Evolutionary conservation across 2,329 filamentous ascomycete species (phyloP).

Genomic region (Paracorniculantispora psalliotae): DNA sequence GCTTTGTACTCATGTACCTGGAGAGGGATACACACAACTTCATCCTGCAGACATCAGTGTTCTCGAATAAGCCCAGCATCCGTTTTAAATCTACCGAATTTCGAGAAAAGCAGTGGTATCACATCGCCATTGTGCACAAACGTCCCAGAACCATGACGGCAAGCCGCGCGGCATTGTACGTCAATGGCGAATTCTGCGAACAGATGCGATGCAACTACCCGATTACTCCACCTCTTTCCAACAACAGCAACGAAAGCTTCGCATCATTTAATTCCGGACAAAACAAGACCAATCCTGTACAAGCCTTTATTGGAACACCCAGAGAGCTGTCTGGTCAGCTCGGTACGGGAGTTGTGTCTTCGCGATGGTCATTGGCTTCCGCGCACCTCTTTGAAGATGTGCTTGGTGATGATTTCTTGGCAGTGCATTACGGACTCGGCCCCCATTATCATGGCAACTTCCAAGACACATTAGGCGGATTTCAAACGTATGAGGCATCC

Average conservation of each 20-base stretch:
- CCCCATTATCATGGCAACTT: slow-evolving; percentile 93
- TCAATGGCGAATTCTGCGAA: slow-evolving; percentile 91
- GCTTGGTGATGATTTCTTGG: slow-evolving; percentile 84
- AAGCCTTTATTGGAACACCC: slow-evolving; percentile 91
- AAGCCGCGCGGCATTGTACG: slow-evolving; percentile 80
- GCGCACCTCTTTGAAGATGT: slow-evolving; percentile 85
- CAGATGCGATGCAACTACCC: slow-evolving; percentile 89
- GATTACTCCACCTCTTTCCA: slow-evolving; percentile 61
- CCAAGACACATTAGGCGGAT: slow-evolving; percentile 90
- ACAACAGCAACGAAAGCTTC: slow-evolving; percentile 61
- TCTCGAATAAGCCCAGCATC: slow-evolving; percentile 79
- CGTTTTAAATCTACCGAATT: slow-evolving; percentile 85
- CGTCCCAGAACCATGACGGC: slow-evolving; percentile 68
- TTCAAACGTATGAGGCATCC: slow-evolving; percentile 93
- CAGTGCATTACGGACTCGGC: slow-evolving; percentile 85
- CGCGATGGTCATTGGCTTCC: slow-evolving; percentile 84
- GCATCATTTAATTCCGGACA: slow-evolving; percentile 59
- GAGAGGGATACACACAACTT: slow-evolving; percentile 92
- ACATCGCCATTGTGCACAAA: slow-evolving; percentile 83
- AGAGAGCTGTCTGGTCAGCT: slow-evolving; percentile 75
- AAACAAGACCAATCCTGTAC: slow-evolving; percentile 63
- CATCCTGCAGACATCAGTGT: slow-evolving; percentile 92
- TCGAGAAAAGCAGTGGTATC: slow-evolving; percentile 78
- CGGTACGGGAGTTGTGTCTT: slow-evolving; percentile 67
- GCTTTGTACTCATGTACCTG: slow-evolving; percentile 88